Evolutionary conservation across 1,284 basidiomycete species (phyloP).

Genomic region (Papiliotrema terrestris): DNA sequence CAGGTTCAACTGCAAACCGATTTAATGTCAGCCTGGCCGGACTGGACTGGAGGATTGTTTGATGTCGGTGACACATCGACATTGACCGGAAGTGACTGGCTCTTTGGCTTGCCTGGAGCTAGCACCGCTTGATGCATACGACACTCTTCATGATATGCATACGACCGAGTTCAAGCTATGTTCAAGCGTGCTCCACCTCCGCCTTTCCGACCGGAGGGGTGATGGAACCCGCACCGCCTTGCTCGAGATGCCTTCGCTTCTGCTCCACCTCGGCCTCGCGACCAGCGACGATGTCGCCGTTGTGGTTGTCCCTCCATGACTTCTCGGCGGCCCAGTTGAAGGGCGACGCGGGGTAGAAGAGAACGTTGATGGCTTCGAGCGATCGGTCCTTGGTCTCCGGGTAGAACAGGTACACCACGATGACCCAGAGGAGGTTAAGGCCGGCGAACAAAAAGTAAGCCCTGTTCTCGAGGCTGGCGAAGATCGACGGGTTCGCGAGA

Average conservation of each 20-base stretch:
- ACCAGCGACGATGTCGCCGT: slow-evolving; percentile 11
- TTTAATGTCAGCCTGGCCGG: slow-evolving; percentile 2
- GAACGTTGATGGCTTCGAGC: slow-evolving; percentile 39
- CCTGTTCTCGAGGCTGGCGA: slow-evolving; percentile 22
- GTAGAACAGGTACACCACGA: slow-evolving; percentile 39
- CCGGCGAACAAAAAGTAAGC: slow-evolving; percentile 43
- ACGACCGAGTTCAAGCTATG: too few relatives aligned
- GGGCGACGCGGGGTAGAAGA: slow-evolving; percentile 19
- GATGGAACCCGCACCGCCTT: not conserved
- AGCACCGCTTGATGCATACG: too few relatives aligned
- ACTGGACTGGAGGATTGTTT: not conserved
- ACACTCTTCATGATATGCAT: too few relatives aligned
- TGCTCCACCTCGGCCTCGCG: not conserved
- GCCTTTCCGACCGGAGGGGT: not conserved
- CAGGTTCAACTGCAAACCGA: slow-evolving; percentile 3
- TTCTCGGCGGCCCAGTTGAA: slow-evolving; percentile 17
- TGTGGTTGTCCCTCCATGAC: slow-evolving; percentile 12
- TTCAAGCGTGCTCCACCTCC: not conserved
- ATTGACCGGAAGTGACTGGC: not conserved
- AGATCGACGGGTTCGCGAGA: slow-evolving; percentile 41
- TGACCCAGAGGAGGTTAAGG: slow-evolving; percentile 40
- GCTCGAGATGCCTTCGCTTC: not conserved
- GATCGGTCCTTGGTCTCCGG: slow-evolving; percentile 42
- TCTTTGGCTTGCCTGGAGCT: not conserved
- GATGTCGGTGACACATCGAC: not conserved